These are phyloP conservation scores for Podosphaera aphanis DNA, from an alignment of 2,329 filamentous ascomycete genomes.

Conservation along the genomic window DNA sequence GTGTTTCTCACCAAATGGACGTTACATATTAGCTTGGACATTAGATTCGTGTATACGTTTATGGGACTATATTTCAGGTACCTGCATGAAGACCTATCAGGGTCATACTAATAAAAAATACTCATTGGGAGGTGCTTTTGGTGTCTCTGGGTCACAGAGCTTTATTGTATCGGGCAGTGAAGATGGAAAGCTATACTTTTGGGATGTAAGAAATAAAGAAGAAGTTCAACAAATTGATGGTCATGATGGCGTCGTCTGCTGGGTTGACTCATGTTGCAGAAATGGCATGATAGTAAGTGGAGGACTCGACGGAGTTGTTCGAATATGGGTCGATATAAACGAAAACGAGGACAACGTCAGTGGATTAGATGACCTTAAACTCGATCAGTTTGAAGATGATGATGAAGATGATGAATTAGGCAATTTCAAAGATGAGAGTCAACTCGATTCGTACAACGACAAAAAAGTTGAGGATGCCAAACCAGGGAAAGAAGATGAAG, in stretches of 20 bases:
- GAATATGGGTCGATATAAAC: slow-evolving; percentile 30
- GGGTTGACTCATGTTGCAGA: slow-evolving; percentile 37
- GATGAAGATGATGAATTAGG: slow-evolving; percentile 3
- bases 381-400: slow-evolving; percentile 4
- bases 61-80: slow-evolving; percentile 85
- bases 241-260: slow-evolving; percentile 36
- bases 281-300: slow-evolving; percentile 33
- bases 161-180: slow-evolving; percentile 74
- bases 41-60: slow-evolving; percentile 74
- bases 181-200: slow-evolving; percentile 63
- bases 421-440: not conserved
- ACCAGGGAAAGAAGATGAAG: too few species aligned
- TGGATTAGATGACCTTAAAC: slow-evolving; percentile 5
- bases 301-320: slow-evolving; percentile 35
- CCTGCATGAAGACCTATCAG: slow-evolving; percentile 91
- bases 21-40: slow-evolving; percentile 76
- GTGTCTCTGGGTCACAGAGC: slow-evolving; percentile 28
- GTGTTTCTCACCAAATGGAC: slow-evolving; percentile 82
- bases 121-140: slow-evolving; percentile 69
- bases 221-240: slow-evolving; percentile 45
- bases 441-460: not conserved
- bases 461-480: too few species aligned
- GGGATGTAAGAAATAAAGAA: slow-evolving; percentile 75
- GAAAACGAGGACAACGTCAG: slow-evolving; percentile 7
- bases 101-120: slow-evolving; percentile 70